These are phyloP conservation scores for Triticum timopheevii DNA, from an alignment of 176 grass and related monocot species.

Conservation along the genomic window DNA sequence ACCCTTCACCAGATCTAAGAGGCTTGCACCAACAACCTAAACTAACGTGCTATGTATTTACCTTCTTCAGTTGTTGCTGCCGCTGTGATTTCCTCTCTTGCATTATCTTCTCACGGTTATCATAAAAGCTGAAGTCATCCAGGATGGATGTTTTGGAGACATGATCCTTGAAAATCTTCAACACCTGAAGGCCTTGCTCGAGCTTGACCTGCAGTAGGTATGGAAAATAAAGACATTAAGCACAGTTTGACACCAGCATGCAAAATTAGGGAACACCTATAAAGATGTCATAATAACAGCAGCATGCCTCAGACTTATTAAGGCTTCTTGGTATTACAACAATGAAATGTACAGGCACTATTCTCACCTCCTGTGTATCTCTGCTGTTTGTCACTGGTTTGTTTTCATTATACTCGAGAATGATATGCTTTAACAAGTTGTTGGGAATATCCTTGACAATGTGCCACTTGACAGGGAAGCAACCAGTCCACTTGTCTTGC, in stretches of 20 bases:
- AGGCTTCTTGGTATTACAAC: neutral
- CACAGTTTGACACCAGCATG: neutral
- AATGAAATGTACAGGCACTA: neutral
- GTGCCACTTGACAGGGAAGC: constrained; percentile 95
- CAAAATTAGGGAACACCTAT: neutral
- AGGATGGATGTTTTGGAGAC: constrained; percentile 73
- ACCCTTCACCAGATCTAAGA: neutral
- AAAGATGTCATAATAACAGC: neutral
- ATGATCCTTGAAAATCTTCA: constrained; percentile 91
- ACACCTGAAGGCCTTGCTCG: constrained; percentile 72
- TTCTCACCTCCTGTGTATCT: constrained; percentile 88
- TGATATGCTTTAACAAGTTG: constrained; percentile 79
- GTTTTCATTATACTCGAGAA: constrained; percentile 86
- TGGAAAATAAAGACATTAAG: neutral
- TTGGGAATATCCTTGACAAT: constrained; percentile 92
- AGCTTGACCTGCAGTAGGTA: constrained; percentile 69
- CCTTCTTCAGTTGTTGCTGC: constrained; percentile 67
- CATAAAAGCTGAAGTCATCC: constrained; percentile 87
- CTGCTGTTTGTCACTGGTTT: constrained; percentile 94
- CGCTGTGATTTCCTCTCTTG: constrained; percentile 67
- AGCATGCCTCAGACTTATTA: neutral
- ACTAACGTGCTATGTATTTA: constrained; percentile 10
- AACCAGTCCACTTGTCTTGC: constrained; percentile 92
- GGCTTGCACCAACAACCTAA: neutral
- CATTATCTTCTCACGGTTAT: constrained; percentile 86